Percentiles rank a stretch among this genome's conserved stretches.
Conservation (phyloP, 2,329 filamentous ascomycete genomes). For the Penicillium glabrum region DNA sequence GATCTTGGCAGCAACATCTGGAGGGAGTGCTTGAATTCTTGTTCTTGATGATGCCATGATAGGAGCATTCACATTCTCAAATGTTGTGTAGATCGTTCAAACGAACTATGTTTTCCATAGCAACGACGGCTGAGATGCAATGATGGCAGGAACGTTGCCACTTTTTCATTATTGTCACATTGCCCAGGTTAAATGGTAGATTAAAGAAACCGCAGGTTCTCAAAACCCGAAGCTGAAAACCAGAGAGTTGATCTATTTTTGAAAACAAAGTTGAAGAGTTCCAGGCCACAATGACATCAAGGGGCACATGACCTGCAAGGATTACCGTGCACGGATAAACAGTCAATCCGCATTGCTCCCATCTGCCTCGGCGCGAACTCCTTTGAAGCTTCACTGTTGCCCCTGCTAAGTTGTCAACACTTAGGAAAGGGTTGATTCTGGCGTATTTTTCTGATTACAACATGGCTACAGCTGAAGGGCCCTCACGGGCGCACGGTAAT, state of each 20-base stretch:
- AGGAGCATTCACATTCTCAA: background rate
- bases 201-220: background rate
- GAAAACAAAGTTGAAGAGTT: background rate
- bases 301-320: conserved; percentile 21
- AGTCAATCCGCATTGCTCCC: conserved; percentile 16
- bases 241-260: background rate
- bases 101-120: conserved; percentile 8
- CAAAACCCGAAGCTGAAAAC: background rate
- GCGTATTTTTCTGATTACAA: conserved; percentile 7
- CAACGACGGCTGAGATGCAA: background rate
- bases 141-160: conserved; percentile 1
- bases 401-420: conserved; percentile 6
- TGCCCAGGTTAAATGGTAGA: background rate
- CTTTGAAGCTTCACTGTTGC: background rate
- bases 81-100: conserved; percentile 3
- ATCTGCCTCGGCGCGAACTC: conserved; percentile 15
- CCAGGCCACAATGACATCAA: conserved; percentile 12
- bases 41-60: conserved; percentile 26
- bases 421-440: background rate
- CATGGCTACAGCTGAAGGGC: conserved; percentile 36
- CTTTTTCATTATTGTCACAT: conserved; percentile 7
- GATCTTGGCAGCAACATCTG: conserved; percentile 72
- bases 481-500: conserved; percentile 48
- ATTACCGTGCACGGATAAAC: conserved; percentile 19
- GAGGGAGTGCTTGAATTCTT: conserved; percentile 67